phyloP scores from a whole-genome alignment of 2,329 filamentous ascomycete species.

The Botrytis galanthina region DNA sequence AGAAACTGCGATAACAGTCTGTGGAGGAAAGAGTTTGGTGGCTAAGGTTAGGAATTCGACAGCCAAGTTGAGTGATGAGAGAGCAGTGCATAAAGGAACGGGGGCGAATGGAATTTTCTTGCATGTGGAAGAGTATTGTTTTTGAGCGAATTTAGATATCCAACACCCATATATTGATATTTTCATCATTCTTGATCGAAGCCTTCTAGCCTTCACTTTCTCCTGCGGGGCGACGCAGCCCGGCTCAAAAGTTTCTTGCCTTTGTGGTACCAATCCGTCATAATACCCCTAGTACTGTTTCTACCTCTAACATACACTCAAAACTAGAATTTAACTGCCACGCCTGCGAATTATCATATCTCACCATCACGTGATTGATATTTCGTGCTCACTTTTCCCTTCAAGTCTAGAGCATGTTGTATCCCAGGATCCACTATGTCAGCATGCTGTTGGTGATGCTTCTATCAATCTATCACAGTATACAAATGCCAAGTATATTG shows the following conservation, averaged over 20 bases:
- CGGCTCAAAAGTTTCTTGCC: background rate
- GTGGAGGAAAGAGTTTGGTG: constrained; percentile 56
- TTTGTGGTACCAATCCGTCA: background rate
- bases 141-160: constrained; percentile 37
- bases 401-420: background rate
- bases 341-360: background rate
- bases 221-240: background rate
- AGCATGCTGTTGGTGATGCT: background rate
- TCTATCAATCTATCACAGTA: background rate
- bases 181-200: background rate
- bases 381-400: background rate
- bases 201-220: background rate
- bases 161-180: background rate
- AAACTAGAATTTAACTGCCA: background rate
- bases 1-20: constrained; percentile 61
- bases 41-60: constrained; percentile 55
- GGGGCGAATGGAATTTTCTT: constrained; percentile 61
- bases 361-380: background rate
- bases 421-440: background rate
- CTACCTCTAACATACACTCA: background rate
- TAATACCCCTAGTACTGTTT: background rate
- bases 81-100: constrained; percentile 63
- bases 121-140: constrained; percentile 60
- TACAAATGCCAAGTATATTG: too few relatives aligned
- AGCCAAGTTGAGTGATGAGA: constrained; percentile 55